Conservation (phyloP, 164 flowering plant genomes). For the Liriodendron chinense region DNA sequence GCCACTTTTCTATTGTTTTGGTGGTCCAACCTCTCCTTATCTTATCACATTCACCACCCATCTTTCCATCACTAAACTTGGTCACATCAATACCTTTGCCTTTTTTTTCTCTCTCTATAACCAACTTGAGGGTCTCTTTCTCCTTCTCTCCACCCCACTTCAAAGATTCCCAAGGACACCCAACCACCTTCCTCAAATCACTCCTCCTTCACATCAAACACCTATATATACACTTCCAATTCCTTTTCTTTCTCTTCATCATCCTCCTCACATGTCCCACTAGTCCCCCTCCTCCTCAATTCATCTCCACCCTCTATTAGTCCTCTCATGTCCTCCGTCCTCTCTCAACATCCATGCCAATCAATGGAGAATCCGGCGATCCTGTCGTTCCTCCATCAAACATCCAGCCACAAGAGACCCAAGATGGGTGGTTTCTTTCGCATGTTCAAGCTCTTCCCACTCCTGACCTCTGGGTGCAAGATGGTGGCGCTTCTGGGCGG, state of each 20-base stretch:
- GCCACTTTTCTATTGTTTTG: conserved; percentile 6
- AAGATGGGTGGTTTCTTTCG: conserved; percentile 42
- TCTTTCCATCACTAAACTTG: conserved; percentile 43
- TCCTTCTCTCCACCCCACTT: conserved; percentile 17
- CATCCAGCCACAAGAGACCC: conserved; percentile 31
- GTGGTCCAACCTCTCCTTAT: conserved; percentile 43
- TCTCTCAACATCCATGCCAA: conserved; percentile 37
- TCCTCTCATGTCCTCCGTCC: conserved; percentile 23
- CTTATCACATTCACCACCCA: conserved; percentile 35
- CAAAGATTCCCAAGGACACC: conserved; percentile 38
- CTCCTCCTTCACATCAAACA: conserved; percentile 2
- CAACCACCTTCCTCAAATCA: conserved; percentile 24
- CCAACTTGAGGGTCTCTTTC: not conserved
- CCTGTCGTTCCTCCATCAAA: conserved; percentile 47
- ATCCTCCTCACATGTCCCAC: not conserved
- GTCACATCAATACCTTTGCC: conserved; percentile 44
- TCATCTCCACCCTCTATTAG: not conserved
- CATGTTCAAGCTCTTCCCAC: conserved; percentile 82
- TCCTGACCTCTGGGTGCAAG: conserved; percentile 76
- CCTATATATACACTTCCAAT: conserved; percentile 12
- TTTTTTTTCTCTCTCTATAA: conserved; percentile 5
- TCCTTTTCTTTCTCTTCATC: not conserved
- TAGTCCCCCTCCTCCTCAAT: not conserved
- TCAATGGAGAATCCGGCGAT: conserved; percentile 61
- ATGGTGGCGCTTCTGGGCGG: conserved; percentile 71